phyloP scores from a whole-genome alignment of 2,329 filamentous ascomycete species.

The Trichophyton simii region DNA sequence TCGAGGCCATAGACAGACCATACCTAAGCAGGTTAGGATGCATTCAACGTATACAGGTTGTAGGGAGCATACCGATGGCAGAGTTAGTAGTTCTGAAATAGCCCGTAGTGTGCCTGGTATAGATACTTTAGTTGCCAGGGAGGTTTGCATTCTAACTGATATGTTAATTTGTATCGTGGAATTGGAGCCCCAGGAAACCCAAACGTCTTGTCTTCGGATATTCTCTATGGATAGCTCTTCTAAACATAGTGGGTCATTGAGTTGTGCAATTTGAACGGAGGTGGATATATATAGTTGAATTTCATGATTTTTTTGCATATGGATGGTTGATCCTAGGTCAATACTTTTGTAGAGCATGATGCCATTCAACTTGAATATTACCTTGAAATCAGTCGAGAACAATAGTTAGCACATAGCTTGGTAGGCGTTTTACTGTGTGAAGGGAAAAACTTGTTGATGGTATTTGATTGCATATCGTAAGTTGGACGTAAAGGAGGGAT shows the following conservation, averaged over 20 bases:
- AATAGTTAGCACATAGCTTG: neutral
- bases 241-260: neutral
- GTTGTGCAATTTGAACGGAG: slow-evolving; percentile 13
- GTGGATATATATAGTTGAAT: slow-evolving; percentile 15
- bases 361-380: neutral
- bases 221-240: slow-evolving; percentile 5
- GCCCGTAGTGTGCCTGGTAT: neutral
- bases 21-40: neutral
- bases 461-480: neutral
- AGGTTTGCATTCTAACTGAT: slow-evolving; percentile 12
- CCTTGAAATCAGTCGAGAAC: neutral
- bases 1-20: neutral
- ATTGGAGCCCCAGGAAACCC: slow-evolving; percentile 19
- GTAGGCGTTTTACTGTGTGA: neutral
- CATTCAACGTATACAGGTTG: neutral
- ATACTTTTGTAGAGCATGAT: slow-evolving; percentile 4
- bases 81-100: slow-evolving; percentile 17
- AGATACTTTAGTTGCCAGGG: neutral
- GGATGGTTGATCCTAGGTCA: slow-evolving; percentile 9
- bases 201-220: slow-evolving; percentile 13
- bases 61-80: slow-evolving; percentile 17
- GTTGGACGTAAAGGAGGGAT: neutral
- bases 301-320: slow-evolving; percentile 9
- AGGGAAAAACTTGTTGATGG: too few species aligned
- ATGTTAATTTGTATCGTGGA: slow-evolving; percentile 18